phyloP scores from a whole-genome alignment of 2,329 filamentous ascomycete genomes.

The Exophiala alcalophila region DNA sequence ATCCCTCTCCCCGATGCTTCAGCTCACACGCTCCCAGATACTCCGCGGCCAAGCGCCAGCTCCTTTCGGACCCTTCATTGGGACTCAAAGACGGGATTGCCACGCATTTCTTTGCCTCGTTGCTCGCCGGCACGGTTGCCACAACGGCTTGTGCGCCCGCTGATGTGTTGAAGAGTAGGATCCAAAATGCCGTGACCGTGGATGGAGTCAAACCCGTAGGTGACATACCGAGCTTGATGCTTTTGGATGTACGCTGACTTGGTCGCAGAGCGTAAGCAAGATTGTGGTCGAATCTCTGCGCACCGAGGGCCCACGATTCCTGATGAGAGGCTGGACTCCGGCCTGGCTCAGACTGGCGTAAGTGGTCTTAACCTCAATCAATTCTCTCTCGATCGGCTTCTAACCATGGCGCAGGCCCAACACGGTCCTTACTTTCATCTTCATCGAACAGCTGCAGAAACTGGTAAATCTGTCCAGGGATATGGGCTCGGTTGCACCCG shows the following conservation, averaged over 20 bases:
- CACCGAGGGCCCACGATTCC: slow-evolving; percentile 19
- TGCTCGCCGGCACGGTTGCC: slow-evolving; percentile 22
- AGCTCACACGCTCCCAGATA: slow-evolving; percentile 14
- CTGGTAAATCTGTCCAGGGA: slow-evolving; percentile 27
- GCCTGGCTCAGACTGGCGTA: slow-evolving; percentile 25
- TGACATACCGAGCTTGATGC: too few species aligned
- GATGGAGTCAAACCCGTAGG: slow-evolving; percentile 21
- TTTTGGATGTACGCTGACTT: too few species aligned
- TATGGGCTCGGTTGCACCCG: slow-evolving; percentile 5
- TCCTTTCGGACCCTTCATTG: slow-evolving; percentile 16
- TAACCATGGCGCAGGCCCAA: slow-evolving; percentile 13
- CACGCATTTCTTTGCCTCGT: slow-evolving; percentile 22
- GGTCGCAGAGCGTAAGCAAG: slow-evolving; percentile 19
- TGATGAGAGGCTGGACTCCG: slow-evolving; percentile 23
- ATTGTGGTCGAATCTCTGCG: slow-evolving; percentile 20
- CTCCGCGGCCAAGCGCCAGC: slow-evolving; percentile 21
- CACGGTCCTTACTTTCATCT: slow-evolving; percentile 24
- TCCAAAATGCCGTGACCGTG: slow-evolving; percentile 21
- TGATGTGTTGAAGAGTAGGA: slow-evolving; percentile 23
- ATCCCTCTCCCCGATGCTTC: neutral
- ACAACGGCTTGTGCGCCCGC: slow-evolving; percentile 24
- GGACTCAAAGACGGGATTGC: slow-evolving; percentile 20
- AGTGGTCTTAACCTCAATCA: neutral
- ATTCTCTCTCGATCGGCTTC: neutral
- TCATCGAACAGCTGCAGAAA: slow-evolving; percentile 23